Percentiles rank a stretch among this genome's conserved stretches.
These are phyloP conservation scores for Camelina sativa DNA, from an alignment of 345 rosid species.

Conservation along the genomic window DNA sequence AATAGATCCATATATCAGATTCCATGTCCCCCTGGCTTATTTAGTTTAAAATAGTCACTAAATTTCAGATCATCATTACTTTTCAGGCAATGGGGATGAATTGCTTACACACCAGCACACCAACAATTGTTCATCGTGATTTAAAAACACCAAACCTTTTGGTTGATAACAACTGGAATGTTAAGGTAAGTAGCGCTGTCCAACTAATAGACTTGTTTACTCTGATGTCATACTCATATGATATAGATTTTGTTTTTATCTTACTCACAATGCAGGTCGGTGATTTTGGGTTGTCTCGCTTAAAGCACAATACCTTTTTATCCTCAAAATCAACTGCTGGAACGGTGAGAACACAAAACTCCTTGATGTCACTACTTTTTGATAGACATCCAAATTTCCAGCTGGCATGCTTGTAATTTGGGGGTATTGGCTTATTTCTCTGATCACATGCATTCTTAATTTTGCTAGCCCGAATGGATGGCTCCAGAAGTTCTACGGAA, in stretches of 20 bases:
- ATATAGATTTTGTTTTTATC: neutral
- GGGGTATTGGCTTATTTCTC: constrained; percentile 11
- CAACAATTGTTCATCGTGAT: constrained; percentile 99
- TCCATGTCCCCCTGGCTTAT: neutral
- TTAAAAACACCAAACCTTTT: constrained; percentile 97
- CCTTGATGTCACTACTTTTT: constrained; percentile 13
- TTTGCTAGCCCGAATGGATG: constrained; percentile 98
- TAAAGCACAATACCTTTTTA: constrained; percentile 93
- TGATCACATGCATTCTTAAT: constrained; percentile 42
- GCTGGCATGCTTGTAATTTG: constrained; percentile 11
- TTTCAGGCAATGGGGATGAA: constrained; percentile 98
- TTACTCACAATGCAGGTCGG: constrained; percentile 61
- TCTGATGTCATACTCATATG: neutral
- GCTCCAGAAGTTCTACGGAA: constrained; percentile 99
- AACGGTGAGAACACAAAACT: constrained; percentile 61
- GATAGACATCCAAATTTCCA: constrained; percentile 8
- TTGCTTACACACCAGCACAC: constrained; percentile 92
- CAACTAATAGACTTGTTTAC: constrained; percentile 9
- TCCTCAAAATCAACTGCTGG: constrained; percentile 99
- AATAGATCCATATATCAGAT: constrained; percentile 26
- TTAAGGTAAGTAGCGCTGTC: constrained; percentile 61
- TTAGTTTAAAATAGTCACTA: neutral
- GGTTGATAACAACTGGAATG: constrained; percentile 99
- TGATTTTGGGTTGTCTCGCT: constrained; percentile 98
- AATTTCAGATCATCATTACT: constrained; percentile 21